Conservation (phyloP, 305 asterid genomes). For the Ajuga reptans region DNA sequence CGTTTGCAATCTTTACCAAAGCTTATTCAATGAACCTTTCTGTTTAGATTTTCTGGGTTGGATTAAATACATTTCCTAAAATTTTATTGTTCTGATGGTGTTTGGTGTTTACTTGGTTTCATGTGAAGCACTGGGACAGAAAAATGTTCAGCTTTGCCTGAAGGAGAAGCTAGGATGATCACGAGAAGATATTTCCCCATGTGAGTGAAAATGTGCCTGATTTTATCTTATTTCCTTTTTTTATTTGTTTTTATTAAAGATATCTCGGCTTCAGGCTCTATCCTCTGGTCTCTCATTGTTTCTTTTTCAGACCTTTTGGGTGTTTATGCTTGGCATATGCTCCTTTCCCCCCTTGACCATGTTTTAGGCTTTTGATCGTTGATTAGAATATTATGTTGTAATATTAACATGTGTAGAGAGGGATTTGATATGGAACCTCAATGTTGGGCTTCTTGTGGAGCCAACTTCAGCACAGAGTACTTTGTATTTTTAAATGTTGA, state of each 20-base stretch:
- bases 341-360: neutral
- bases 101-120: constrained; percentile 29
- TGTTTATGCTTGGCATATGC: neutral
- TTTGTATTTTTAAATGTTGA: no score
- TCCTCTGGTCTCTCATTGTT: neutral
- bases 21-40: neutral
- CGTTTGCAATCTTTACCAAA: neutral
- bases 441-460: no score
- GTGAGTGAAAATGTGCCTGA: constrained; percentile 44
- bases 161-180: constrained; percentile 28
- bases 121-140: constrained; percentile 43
- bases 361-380: neutral
- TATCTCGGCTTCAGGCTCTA: constrained; percentile 3
- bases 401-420: no score
- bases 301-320: neutral
- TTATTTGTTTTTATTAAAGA: neutral
- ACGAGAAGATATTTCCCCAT: constrained; percentile 52
- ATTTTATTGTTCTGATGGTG: constrained; percentile 17
- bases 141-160: constrained; percentile 28
- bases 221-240: neutral
- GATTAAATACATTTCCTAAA: neutral
- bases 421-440: no score
- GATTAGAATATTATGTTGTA: no score
- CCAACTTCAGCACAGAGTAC: no score
- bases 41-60: constrained; percentile 1